Evolutionary conservation across 148 eudicot genomes (phyloP).

Genomic region (Amaranthus palmeri): DNA sequence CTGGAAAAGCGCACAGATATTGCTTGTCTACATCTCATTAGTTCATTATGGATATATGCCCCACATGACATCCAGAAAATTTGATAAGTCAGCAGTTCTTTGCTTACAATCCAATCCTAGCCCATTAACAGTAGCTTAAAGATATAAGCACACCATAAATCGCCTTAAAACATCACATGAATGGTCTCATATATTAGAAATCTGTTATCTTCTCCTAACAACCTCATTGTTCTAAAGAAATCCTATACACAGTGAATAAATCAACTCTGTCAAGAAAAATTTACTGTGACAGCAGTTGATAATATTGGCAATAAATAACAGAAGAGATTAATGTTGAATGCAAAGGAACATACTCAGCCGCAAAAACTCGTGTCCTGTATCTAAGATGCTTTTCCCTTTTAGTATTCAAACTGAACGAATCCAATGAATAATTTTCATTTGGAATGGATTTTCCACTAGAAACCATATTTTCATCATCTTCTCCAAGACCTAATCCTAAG

Average conservation of each 20-base stretch:
- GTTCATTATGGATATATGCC: neutral
- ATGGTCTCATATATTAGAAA: neutral
- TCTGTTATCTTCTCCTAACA: neutral
- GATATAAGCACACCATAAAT: neutral
- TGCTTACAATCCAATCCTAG: neutral
- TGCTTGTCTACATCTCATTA: neutral
- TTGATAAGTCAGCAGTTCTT: neutral
- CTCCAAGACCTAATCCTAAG: slow-evolving; percentile 40
- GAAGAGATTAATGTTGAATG: slow-evolving; percentile 5
- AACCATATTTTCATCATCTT: slow-evolving; percentile 92
- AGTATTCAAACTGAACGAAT: slow-evolving; percentile 39
- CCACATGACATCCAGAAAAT: neutral
- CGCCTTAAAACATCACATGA: neutral
- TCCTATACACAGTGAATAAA: neutral
- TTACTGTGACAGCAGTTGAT: neutral
- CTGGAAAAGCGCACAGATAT: slow-evolving; percentile 6
- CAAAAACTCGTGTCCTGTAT: slow-evolving; percentile 90
- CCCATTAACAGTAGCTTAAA: neutral
- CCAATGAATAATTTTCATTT: slow-evolving; percentile 34
- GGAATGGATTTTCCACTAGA: slow-evolving; percentile 45
- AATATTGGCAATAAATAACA: slow-evolving; percentile 1
- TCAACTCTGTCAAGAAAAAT: neutral
- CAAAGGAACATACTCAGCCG: slow-evolving; percentile 78
- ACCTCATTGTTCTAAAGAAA: neutral
- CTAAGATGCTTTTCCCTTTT: slow-evolving; percentile 78